Percentiles rank a stretch among this genome's conserved stretches.
Conservation (phyloP, 345 rosid species). For the Aethionema arabicum region DNA sequence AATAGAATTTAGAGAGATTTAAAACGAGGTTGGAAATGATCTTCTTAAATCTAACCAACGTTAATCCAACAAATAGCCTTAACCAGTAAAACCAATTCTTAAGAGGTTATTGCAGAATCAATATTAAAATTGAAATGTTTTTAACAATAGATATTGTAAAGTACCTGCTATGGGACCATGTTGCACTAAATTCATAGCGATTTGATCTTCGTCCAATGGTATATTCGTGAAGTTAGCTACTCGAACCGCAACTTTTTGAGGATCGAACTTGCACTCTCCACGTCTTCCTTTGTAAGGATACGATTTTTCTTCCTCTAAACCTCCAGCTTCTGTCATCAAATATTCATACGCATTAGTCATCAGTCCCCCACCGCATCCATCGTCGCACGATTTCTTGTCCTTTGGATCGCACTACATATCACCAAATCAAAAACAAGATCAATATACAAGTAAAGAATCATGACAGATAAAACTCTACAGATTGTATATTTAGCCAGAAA, state of each 20-base stretch:
- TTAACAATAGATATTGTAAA: background rate
- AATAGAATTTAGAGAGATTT: no score
- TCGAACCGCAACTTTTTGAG: conserved; percentile 49
- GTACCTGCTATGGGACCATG: conserved; percentile 82
- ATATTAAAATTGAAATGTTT: no score
- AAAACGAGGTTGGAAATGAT: no score
- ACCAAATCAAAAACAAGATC: background rate
- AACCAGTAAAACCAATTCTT: no score
- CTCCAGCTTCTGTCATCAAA: conserved; percentile 65
- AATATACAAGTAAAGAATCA: background rate
- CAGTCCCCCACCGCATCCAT: conserved; percentile 79
- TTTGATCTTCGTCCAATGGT: conserved; percentile 68
- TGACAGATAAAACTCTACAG: no score
- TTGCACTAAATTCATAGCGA: conserved; percentile 65
- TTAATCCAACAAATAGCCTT: no score
- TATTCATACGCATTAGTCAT: conserved; percentile 90
- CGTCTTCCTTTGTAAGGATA: conserved; percentile 67
- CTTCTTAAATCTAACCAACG: no score
- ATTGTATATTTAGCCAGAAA: no score
- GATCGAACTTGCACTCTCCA: conserved; percentile 62
- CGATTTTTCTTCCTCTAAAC: conserved; percentile 63
- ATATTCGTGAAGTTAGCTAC: conserved; percentile 63
- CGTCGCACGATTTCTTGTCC: conserved; percentile 63
- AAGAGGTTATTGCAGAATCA: no score
- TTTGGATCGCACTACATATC: conserved; percentile 57